Conservation (phyloP, 139 green algal species). For the Tetraselmis chui region DNA sequence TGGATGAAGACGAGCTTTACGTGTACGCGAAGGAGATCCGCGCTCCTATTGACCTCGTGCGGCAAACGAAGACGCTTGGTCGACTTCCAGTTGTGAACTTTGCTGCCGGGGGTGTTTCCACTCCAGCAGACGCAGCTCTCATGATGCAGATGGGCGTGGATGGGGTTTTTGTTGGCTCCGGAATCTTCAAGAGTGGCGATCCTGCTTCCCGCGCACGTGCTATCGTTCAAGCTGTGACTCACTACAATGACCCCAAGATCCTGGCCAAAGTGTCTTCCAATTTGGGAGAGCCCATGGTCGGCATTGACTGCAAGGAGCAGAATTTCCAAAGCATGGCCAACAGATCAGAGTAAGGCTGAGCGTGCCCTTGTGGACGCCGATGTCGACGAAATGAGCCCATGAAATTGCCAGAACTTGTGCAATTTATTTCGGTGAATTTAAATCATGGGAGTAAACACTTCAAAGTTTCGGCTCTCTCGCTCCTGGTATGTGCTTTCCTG, state of each 20-base stretch:
- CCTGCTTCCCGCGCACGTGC: constrained; percentile 83
- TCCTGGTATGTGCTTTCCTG: no score
- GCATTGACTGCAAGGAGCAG: constrained; percentile 87
- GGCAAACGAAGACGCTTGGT: constrained; percentile 80
- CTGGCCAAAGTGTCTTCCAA: constrained; percentile 85
- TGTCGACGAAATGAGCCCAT: no score
- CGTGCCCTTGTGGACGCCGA: no score
- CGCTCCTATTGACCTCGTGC: constrained; percentile 88
- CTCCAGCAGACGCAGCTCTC: constrained; percentile 96
- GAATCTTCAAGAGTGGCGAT: constrained; percentile 98
- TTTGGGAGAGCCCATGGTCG: constrained; percentile 96
- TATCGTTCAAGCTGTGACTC: constrained; percentile 96
- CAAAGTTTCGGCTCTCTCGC: no score
- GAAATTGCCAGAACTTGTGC: no score
- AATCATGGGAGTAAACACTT: no score
- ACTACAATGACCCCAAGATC: constrained; percentile 96
- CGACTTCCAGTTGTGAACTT: constrained; percentile 99
- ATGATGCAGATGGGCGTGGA: constrained; percentile 99
- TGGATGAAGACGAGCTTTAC: constrained; percentile 99
- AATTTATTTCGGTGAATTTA: no score
- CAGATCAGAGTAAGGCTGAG: constrained; percentile 60
- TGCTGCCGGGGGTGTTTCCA: constrained; percentile 95
- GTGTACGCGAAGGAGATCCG: constrained; percentile 98
- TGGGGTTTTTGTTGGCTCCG: constrained; percentile 96
- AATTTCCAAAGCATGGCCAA: constrained; percentile 77